Conservation (phyloP, 345 rosid species). For the Jatropha curcas region DNA sequence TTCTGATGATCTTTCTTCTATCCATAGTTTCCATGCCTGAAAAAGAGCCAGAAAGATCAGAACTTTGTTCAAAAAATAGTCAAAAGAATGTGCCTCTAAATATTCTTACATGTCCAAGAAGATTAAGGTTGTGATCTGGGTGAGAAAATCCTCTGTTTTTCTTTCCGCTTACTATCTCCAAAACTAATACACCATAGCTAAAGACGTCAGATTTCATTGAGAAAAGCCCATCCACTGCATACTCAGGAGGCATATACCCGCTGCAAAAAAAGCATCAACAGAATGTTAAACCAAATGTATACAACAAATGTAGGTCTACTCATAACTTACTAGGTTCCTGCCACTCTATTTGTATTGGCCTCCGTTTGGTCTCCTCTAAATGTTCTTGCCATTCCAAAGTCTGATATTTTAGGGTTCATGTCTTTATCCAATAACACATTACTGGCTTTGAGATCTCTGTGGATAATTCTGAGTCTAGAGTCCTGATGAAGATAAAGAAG, state of each 20-base stretch:
- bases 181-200: slow-evolving; percentile 17
- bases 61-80: no score
- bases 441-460: no score
- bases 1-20: neutral
- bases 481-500: neutral
- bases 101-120: slow-evolving; percentile 20
- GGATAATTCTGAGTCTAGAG: neutral
- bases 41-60: neutral
- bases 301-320: no score
- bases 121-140: slow-evolving; percentile 5
- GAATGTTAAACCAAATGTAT: no score
- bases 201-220: slow-evolving; percentile 21
- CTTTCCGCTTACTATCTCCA: no score
- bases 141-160: slow-evolving; percentile 14
- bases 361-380: no score
- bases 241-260: slow-evolving; percentile 24
- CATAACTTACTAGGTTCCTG: no score
- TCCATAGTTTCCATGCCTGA: slow-evolving; percentile 23
- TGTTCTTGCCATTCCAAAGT: no score
- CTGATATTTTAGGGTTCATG: no score
- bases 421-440: no score
- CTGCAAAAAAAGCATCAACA: neutral
- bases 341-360: no score
- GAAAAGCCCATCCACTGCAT: slow-evolving; percentile 14
- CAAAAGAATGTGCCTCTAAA: no score